phyloP scores from a whole-genome alignment of 805 yeast species.

The Wilhelminamyces savonicus region DNA sequence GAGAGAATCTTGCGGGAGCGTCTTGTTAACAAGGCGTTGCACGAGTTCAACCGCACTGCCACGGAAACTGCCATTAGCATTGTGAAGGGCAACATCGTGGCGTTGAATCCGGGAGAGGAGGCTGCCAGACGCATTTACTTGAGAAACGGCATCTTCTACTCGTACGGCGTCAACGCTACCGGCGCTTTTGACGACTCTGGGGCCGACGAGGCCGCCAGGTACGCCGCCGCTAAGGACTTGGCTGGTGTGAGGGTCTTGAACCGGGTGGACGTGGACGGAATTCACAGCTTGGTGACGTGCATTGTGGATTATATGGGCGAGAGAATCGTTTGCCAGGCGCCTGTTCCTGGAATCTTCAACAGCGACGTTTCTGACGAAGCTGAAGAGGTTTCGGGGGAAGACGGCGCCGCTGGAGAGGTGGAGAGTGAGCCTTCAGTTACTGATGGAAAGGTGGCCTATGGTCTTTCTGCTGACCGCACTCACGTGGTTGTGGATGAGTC shows the following conservation, averaged over 20 bases:
- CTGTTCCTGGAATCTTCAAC: constrained; percentile 85
- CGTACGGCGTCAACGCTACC: constrained; percentile 59
- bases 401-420: constrained; percentile 13
- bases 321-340: constrained; percentile 86
- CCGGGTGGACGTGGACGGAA: constrained; percentile 54
- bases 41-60: constrained; percentile 73
- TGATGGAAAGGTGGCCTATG: constrained; percentile 64
- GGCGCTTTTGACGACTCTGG: constrained; percentile 64
- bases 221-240: constrained; percentile 73
- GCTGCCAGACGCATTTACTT: constrained; percentile 59
- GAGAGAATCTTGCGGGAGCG: constrained; percentile 75
- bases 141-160: constrained; percentile 81
- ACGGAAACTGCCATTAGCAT: constrained; percentile 75
- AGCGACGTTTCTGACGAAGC: constrained; percentile 31
- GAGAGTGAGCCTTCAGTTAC: constrained; percentile 8
- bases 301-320: constrained; percentile 87
- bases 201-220: constrained; percentile 82
- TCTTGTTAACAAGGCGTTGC: constrained; percentile 60
- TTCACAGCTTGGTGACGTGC: constrained; percentile 73
- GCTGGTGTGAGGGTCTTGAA: constrained; percentile 64
- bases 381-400: constrained; percentile 32
- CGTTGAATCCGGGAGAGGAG: constrained; percentile 77
- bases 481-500: constrained; percentile 43
- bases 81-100: constrained; percentile 62
- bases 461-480: constrained; percentile 57